Evolutionary conservation across 1,284 basidiomycete species (phyloP).

Genomic region (Neonothopanus nambi): DNA sequence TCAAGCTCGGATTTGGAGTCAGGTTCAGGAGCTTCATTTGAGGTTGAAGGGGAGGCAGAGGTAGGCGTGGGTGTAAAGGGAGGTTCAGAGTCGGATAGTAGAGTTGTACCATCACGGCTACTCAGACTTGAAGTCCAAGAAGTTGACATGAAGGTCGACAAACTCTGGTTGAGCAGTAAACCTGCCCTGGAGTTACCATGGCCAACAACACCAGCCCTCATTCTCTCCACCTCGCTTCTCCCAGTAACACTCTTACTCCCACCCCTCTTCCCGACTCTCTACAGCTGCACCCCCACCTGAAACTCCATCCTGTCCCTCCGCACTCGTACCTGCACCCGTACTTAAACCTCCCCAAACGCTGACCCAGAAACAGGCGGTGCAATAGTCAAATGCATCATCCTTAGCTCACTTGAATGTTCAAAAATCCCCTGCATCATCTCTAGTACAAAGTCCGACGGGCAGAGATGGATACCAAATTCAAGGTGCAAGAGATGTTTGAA

Average conservation of each 20-base stretch:
- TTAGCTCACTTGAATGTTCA: constrained; percentile 31
- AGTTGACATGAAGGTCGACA: too few relatives aligned
- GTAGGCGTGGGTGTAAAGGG: too few relatives aligned
- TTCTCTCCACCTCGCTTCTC: neutral
- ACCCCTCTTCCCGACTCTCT: too few relatives aligned
- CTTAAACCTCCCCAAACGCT: too few relatives aligned
- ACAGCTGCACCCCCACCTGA: too few relatives aligned
- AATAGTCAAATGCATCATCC: constrained; percentile 33
- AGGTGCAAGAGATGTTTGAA: constrained; percentile 39
- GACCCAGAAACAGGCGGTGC: constrained; percentile 27
- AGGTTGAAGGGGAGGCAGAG: too few relatives aligned
- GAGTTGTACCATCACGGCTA: too few relatives aligned
- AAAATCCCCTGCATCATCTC: constrained; percentile 34
- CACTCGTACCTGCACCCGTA: too few relatives aligned
- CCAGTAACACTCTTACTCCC: too few relatives aligned
- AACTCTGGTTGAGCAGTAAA: neutral
- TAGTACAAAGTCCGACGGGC: constrained; percentile 33
- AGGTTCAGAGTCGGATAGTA: neutral
- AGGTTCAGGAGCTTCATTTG: too few relatives aligned
- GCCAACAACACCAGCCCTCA: neutral
- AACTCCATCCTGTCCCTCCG: too few relatives aligned
- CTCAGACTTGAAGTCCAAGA: too few relatives aligned
- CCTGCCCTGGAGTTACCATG: neutral
- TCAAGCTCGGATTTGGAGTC: constrained; percentile 18
- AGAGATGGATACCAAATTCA: constrained; percentile 35